These are phyloP conservation scores for Sordariomycetes sp. DNA, from an alignment of 2,329 filamentous ascomycete genomes.

Conservation along the genomic window DNA sequence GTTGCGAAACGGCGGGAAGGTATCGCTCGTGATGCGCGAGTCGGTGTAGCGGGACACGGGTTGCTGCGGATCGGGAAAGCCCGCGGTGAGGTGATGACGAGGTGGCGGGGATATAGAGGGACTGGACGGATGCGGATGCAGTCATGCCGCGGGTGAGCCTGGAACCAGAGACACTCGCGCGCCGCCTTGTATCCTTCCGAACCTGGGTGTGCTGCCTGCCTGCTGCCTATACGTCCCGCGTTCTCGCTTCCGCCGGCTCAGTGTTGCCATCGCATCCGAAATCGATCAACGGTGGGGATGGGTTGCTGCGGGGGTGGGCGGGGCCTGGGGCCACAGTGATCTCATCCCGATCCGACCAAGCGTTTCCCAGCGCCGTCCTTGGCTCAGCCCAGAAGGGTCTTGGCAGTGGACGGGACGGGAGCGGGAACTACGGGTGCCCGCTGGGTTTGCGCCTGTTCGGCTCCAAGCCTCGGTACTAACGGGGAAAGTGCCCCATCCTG, in stretches of 20 bases:
- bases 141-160: background rate
- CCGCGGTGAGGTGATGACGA: background rate
- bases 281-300: background rate
- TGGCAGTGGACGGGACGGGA: background rate
- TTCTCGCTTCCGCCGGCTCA: background rate
- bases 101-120: background rate
- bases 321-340: background rate
- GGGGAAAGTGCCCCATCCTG: background rate
- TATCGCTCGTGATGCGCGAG: background rate
- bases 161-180: background rate
- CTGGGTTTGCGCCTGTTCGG: background rate
- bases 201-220: background rate
- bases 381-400: background rate
- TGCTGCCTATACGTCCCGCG: background rate
- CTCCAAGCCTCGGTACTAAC: background rate
- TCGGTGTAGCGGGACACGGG: background rate
- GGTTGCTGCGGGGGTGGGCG: background rate
- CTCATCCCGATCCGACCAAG: background rate
- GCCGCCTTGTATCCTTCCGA: background rate
- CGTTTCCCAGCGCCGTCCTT: background rate
- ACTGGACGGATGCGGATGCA: background rate
- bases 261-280: background rate
- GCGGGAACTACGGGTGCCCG: background rate
- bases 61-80: background rate
- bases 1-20: background rate